These are phyloP conservation scores for Skeletonema tropicum DNA, from an alignment of 108 stramenopile genomes.

Conservation along the genomic window DNA sequence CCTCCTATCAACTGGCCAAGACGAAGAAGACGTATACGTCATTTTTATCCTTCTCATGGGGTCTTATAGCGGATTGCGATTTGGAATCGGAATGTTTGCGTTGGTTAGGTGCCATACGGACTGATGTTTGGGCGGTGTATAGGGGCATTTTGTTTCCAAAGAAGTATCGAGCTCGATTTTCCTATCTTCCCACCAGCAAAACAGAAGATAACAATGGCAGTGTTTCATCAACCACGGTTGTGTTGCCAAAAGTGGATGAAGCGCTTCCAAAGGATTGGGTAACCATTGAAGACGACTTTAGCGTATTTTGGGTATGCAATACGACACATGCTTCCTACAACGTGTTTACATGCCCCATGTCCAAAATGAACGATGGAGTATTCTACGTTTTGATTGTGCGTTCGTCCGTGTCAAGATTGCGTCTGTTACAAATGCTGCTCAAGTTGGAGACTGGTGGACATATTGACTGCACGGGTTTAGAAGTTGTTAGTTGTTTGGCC, in stretches of 20 bases:
- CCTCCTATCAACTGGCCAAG: conserved; percentile 52
- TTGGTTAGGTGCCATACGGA: conserved; percentile 71
- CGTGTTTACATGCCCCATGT: conserved; percentile 66
- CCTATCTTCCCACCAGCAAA: conserved; percentile 61
- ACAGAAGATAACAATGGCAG: not conserved
- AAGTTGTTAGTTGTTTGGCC: conserved; percentile 76
- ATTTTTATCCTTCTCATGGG: conserved; percentile 85
- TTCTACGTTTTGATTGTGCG: conserved; percentile 81
- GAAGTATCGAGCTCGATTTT: conserved; percentile 68
- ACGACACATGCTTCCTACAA: conserved; percentile 71
- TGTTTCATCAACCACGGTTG: conserved; percentile 1
- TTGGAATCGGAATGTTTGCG: conserved; percentile 83
- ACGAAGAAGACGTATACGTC: conserved; percentile 54
- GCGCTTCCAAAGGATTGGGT: conserved; percentile 64
- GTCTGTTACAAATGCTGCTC: conserved; percentile 64
- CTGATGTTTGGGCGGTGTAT: conserved; percentile 83
- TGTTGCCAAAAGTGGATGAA: conserved; percentile 60
- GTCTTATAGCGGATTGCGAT: conserved; percentile 89
- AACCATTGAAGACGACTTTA: conserved; percentile 71
- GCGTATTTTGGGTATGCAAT: conserved; percentile 85
- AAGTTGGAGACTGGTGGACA: conserved; percentile 78
- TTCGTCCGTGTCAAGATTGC: conserved; percentile 55
- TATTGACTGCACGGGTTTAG: conserved; percentile 53
- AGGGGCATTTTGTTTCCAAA: conserved; percentile 59
- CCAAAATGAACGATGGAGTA: conserved; percentile 75